Evolutionary conservation across 345 rosid genomes (phyloP), one percentile per base, ranked within the genome.

Genomic region (Linum tenue): DNA sequence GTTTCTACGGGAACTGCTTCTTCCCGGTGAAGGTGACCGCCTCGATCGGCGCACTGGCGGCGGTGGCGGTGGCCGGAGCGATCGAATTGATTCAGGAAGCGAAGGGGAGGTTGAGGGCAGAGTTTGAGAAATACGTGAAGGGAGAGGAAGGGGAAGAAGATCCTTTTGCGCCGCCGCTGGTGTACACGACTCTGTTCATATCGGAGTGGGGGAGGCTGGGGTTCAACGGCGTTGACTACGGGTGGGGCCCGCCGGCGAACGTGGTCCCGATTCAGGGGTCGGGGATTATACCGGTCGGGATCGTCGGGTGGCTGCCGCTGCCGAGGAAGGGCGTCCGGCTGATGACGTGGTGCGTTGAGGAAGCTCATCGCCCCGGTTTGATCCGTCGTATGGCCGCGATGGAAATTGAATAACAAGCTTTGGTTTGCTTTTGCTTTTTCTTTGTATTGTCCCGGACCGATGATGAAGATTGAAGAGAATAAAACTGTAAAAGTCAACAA

Each of bases 1-100:
- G 96, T 2, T 86, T 88, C 75, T 86, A 88, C 39, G 89, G 96
- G 2, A 86, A 88, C 74, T 84, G 86, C 56, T 83, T 86, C 80
- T 89, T 80, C 65, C 90, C 90, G 0, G 85, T 86, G 56, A 84
- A 81, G 0, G 65, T 83, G 55, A 64, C 80, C 37, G 73, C 78
- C 55, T 66, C 79, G 5, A 72, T 76, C 9, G 76, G 77, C 14
- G 57, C 69, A 40, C 51, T 81, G 5, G 50, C 61, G 64, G 61
- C 71, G 35, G 74, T 73, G 22, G 65, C 86, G 5, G 51, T 43
- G 3, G 11, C 55, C 1, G 84, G 79, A 9, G 88, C 76, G 72
- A 77, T 84, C 44, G 76, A 73, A 56, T 55, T 83, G 55, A 80
- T 86, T 48, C 80, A 76, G 61, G 77, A 76, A 64, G 80, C 88